Conservation (phyloP, 2,329 filamentous ascomycete genomes). For the Pseudogymnoascus pannorum region DNA sequence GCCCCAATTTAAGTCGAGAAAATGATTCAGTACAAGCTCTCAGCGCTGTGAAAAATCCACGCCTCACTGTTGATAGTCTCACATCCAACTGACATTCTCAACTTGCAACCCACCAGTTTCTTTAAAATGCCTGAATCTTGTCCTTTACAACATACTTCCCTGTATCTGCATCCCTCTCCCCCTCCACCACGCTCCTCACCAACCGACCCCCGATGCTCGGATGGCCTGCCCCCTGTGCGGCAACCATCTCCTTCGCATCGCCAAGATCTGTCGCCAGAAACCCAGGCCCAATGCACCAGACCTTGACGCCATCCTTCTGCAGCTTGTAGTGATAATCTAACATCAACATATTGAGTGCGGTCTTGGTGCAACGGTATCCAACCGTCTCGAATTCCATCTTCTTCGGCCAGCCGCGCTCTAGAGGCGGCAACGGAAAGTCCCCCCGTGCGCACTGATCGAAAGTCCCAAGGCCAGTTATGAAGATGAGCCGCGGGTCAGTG, state of each 20-base stretch:
- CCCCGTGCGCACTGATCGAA: conserved; percentile 26
- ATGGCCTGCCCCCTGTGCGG: conserved; percentile 27
- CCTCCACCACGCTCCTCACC: conserved; percentile 35
- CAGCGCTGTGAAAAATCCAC: neutral
- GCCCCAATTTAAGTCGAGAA: neutral
- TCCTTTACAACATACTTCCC: conserved; percentile 30
- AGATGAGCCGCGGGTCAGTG: conserved; percentile 37
- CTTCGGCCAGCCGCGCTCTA: conserved; percentile 37
- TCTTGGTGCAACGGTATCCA: conserved; percentile 37
- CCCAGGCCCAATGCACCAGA: conserved; percentile 41
- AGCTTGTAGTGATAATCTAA: conserved; percentile 38
- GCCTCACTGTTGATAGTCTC: neutral
- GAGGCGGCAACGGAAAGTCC: conserved; percentile 16
- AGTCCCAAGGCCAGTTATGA: conserved; percentile 36
- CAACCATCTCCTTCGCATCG: conserved; percentile 19
- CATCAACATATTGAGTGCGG: conserved; percentile 43
- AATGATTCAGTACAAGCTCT: neutral
- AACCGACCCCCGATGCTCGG: conserved; percentile 32
- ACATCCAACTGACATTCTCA: neutral
- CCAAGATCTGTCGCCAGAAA: conserved; percentile 41
- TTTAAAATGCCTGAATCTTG: conserved; percentile 10
- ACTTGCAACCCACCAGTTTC: neutral
- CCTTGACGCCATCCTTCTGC: conserved; percentile 42
- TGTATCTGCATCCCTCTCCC: conserved; percentile 34
- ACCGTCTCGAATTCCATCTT: conserved; percentile 19